Evolutionary conservation across 1,284 basidiomycete species (phyloP), one percentile per base, ranked within the genome.

Genomic region (Trametes versicolor): DNA sequence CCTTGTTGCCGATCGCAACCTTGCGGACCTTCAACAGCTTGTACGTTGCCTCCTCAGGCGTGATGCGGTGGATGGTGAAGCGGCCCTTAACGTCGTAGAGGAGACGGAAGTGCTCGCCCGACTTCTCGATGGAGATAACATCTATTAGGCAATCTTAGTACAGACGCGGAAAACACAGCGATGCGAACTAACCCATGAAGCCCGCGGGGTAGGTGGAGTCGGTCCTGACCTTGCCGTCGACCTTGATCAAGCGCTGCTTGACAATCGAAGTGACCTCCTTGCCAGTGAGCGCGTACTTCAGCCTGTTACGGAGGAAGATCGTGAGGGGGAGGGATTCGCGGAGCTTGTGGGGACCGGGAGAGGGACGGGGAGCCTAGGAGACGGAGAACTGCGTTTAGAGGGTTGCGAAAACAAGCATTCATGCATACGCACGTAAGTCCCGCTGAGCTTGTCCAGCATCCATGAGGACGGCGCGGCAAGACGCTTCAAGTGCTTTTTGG

Each of bases 61-160:
- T 97, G 89, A 99, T 99, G 78, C 98, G 96, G 89, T 99, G 97
- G 82, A 99, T 97, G 71, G 96, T 94, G 87, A 99, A 99, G 75
- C 97, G 97, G 73, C 97, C 96, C 88, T 99, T 99, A 82, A 98
- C 91, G 79, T 99, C 98, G 88, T 99, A 99, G 58, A 99, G 88
- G 73, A 99, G 90, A 81, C 97, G 97, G 93, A 99, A 99, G 87
- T 99, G 93, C 85, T 99, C 97, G 82, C 94, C 95, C 55, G 97
- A 99, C 82, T 97, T 97, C 83, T 99, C 98, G 73, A 99, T 95
- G 66, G 95, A 90, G 79, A 99, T 88, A 68, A 99, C 97, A 81
- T 99, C 96, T 96, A 12, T 6, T 12, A 32, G 7, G 10, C 43
- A 19, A 15, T 45, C n/a, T 37, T 4, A 37, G 45, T 29, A 17